Conservation (phyloP, 345 rosid species). For the Nephelium lappaceum region DNA sequence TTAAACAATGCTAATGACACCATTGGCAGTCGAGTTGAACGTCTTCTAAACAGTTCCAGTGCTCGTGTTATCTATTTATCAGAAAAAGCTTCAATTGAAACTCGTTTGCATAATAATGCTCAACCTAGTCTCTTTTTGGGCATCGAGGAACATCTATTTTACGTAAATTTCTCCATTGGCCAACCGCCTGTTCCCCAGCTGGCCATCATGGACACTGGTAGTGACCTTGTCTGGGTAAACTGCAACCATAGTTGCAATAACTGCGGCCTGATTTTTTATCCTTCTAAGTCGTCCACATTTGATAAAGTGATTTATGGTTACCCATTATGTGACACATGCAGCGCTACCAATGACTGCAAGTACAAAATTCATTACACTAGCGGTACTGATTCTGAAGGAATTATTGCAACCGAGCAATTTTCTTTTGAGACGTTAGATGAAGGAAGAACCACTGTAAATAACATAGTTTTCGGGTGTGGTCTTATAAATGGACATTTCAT, state of each 20-base stretch:
- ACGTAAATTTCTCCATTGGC: constrained; percentile 39
- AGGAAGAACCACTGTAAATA: neutral
- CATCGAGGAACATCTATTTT: neutral
- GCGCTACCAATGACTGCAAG: constrained; percentile 12
- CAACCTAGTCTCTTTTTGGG: constrained; percentile 12
- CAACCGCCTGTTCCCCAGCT: constrained; percentile 42
- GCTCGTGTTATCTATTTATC: constrained; percentile 32
- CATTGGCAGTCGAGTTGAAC: constrained; percentile 1
- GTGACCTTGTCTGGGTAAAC: constrained; percentile 44
- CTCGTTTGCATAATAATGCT: neutral
- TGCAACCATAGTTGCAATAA: constrained; percentile 34
- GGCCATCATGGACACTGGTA: constrained; percentile 45
- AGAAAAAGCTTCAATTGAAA: neutral
- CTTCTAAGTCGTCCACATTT: constrained; percentile 34
- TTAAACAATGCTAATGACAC: constrained; percentile 13
- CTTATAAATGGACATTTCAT: neutral
- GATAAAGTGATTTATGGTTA: constrained; percentile 15
- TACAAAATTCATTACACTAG: constrained; percentile 25
- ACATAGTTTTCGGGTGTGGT: constrained; percentile 37
- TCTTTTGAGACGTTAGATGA: constrained; percentile 35
- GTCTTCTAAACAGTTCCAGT: constrained; percentile 17
- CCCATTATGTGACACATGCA: constrained; percentile 22
- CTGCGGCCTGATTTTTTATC: constrained; percentile 15
- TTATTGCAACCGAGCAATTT: constrained; percentile 28
- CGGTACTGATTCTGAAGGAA: constrained; percentile 22